Percentiles rank a stretch among this genome's conserved stretches.
These are phyloP conservation scores for Platanthera zijinensis DNA, from an alignment of 106 monocot genomes.

Conservation along the genomic window DNA sequence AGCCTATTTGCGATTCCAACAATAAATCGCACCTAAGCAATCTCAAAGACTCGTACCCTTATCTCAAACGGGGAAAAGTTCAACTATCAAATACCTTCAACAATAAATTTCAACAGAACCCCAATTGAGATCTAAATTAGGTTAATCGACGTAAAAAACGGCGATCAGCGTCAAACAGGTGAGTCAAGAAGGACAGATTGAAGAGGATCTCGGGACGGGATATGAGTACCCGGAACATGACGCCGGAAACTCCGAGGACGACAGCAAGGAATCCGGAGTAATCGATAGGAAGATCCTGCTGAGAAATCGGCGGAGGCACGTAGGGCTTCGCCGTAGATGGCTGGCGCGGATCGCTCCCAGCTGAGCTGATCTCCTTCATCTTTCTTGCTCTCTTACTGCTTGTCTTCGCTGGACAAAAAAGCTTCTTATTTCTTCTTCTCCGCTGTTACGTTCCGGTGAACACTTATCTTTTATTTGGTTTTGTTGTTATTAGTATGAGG, in stretches of 20 bases:
- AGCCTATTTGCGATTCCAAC: neutral
- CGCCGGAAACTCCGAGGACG: conserved; percentile 42
- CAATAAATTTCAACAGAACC: neutral
- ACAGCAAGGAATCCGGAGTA: conserved; percentile 66
- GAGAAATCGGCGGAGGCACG: conserved; percentile 30
- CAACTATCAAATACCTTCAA: neutral
- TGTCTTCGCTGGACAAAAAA: neutral
- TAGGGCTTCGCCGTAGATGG: conserved; percentile 56
- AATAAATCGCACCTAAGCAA: neutral
- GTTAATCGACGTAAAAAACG: neutral
- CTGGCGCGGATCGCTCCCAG: conserved; percentile 48
- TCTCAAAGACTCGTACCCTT: neutral
- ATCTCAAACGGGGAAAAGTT: neutral
- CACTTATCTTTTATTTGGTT: no score
- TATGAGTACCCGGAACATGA: conserved; percentile 40
- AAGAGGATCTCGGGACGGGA: neutral
- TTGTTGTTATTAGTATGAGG: no score
- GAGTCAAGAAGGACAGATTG: neutral
- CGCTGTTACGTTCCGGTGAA: no score
- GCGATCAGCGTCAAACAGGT: neutral
- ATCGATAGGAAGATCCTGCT: conserved; percentile 60
- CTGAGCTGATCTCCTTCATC: conserved; percentile 37
- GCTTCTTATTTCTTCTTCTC: neutral
- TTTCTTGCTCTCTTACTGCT: neutral
- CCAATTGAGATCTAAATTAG: neutral